Evolutionary conservation across 2,329 filamentous ascomycete species (phyloP).

Genomic region (Bimuria novae-zelandiae): DNA sequence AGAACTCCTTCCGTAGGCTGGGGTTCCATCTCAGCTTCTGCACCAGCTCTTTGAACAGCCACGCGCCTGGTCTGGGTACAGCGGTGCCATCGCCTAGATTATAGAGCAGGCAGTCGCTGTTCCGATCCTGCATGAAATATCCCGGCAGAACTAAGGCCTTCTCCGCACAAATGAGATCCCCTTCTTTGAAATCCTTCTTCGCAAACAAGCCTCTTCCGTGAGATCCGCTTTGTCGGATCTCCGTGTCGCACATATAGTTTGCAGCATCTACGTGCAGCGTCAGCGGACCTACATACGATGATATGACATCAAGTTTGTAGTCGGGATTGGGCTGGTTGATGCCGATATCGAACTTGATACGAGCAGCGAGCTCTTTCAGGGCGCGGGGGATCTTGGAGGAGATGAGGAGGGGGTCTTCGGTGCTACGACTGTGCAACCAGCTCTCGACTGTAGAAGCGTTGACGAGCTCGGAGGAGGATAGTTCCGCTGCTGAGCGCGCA

Average conservation of each 20-base stretch:
- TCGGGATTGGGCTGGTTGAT: constrained; percentile 17
- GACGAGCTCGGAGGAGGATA: constrained; percentile 11
- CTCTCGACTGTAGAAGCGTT: constrained; percentile 10
- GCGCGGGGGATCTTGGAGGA: constrained; percentile 18
- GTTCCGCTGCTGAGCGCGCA: constrained; percentile 6
- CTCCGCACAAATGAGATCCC: constrained; percentile 60
- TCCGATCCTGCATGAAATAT: constrained; percentile 43
- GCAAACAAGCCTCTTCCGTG: constrained; percentile 59
- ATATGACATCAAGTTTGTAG: constrained; percentile 26
- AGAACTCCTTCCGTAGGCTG: constrained; percentile 36
- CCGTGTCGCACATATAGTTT: constrained; percentile 26
- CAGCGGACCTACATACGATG: constrained; percentile 26
- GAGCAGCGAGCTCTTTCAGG: constrained; percentile 23
- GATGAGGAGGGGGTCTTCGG: constrained; percentile 20
- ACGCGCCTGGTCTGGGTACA: constrained; percentile 45
- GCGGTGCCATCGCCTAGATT: constrained; percentile 31
- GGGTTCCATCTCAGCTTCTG: constrained; percentile 56
- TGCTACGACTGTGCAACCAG: constrained; percentile 23
- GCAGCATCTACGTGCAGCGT: constrained; percentile 29
- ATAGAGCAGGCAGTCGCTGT: constrained; percentile 24
- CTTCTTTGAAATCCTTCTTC: constrained; percentile 52
- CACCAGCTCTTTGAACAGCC: constrained; percentile 48
- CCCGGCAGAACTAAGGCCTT: constrained; percentile 55
- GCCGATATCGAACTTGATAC: constrained; percentile 31
- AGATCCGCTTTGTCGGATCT: constrained; percentile 45